These are phyloP conservation scores for Fraxinus angustifolia DNA, from an alignment of 305 asterid genomes.

Conservation along the genomic window DNA sequence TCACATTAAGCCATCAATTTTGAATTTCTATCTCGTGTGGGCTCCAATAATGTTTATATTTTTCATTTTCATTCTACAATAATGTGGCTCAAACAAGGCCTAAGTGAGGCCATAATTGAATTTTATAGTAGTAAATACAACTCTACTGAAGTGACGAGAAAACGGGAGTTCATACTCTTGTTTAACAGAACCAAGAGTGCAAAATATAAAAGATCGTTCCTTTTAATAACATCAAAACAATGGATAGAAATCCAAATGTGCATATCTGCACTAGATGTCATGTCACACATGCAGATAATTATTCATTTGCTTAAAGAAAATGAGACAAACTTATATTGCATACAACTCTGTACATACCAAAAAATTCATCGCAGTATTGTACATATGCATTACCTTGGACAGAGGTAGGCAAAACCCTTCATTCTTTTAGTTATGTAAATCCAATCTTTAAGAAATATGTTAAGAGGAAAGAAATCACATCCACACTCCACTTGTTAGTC, in stretches of 20 bases:
- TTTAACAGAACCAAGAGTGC: not conserved
- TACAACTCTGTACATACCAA: not conserved
- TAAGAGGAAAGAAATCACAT: not conserved
- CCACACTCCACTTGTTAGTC: not conserved
- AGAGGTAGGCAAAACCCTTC: not conserved
- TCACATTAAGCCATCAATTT: no score
- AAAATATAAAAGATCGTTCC: not conserved
- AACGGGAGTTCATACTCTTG: not conserved
- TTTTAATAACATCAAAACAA: not conserved
- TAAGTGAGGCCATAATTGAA: not conserved
- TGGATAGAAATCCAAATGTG: not conserved
- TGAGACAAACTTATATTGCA: not conserved
- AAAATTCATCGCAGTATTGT: not conserved
- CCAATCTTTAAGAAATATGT: not conserved
- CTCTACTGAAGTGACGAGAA: not conserved
- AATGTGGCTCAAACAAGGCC: no score
- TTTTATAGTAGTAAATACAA: not conserved
- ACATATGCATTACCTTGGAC: slow-evolving; percentile 5
- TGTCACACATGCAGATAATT: not conserved
- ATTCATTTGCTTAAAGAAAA: not conserved
- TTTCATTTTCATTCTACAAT: no score
- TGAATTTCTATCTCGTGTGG: no score
- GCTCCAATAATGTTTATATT: no score
- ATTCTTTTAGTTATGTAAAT: not conserved
- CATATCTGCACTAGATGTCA: not conserved